Base-by-base conservation (phyloP, 805 yeast species). In the Clavispora asparagi region DNA sequence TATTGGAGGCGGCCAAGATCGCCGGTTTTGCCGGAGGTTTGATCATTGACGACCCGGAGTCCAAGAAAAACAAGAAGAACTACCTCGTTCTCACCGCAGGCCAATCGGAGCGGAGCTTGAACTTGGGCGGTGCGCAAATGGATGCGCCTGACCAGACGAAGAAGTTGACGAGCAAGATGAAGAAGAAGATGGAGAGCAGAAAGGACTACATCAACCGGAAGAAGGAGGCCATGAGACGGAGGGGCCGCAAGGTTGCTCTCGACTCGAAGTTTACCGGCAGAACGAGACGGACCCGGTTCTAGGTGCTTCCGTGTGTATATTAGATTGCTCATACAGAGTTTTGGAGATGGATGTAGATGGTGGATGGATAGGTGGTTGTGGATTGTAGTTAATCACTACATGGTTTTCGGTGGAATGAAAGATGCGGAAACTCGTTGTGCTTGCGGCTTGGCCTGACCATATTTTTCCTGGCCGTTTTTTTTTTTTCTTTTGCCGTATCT, bases 1-100 rank as follows among this genome's bases (percentile, higher is more conserved):
- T 94, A 28, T 70, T 87, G 44, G 76, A 76, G 35, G 87, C 96
- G 23, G 98, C 99, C 9, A 92, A 90, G 65, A 83, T 86, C 6
- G 85, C 97, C 0, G 99, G 99, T 1, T 94, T 94, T 64, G 92
- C 89, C 47, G 97, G 99, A 60, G 99, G 99, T 52, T 74, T 92
- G 54, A 90, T 94, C 23, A 78, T 92, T 33, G 99, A 94, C 65
- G 92, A 91, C 50, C 95, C 96, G 5, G 97, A 94, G 57, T 82
- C 90, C 31, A 91, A 88, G 63, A 87, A 86, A 65, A 88, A 92
- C 62, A 89, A 85, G 65, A 94, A 94, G 67, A 88, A 85, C 64
- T 94, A 94, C 62, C 69, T 94, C 48, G 97, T 94, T 16, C 71
- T 94, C 51, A 85, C 91, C 41, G 95, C 97, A 1, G 96, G 96